phyloP scores from a whole-genome alignment of 345 rosid genomes.

The Aegle marmelos region DNA sequence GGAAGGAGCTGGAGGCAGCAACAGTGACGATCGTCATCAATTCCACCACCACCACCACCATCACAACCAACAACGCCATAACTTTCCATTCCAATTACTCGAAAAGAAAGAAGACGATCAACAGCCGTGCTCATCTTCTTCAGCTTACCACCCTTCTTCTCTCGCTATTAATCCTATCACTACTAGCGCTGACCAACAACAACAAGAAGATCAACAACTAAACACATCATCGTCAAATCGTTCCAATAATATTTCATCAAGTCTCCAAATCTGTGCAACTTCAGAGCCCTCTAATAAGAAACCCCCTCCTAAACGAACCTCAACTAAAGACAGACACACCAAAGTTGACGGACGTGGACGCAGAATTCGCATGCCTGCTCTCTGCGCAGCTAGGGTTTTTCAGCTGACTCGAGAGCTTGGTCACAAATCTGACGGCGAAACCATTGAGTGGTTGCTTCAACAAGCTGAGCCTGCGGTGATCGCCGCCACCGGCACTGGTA shows the following conservation, averaged over 20 bases:
- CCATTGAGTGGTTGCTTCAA: conserved; percentile 98
- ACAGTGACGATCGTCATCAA: conserved; percentile 43
- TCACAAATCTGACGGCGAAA: conserved; percentile 93
- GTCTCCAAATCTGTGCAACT: conserved; percentile 28
- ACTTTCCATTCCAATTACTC: conserved; percentile 78
- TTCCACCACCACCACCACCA: conserved; percentile 43
- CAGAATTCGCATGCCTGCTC: conserved; percentile 98
- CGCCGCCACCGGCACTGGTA: conserved; percentile 98
- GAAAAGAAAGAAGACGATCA: conserved; percentile 70
- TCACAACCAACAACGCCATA: conserved; percentile 51
- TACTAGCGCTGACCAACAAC: neutral
- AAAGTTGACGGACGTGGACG: conserved; percentile 97
- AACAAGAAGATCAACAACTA: neutral
- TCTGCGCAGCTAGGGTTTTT: conserved; percentile 98
- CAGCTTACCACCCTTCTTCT: conserved; percentile 51
- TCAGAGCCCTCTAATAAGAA: conserved; percentile 57
- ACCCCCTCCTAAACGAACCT: conserved; percentile 73
- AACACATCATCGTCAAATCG: conserved; percentile 26
- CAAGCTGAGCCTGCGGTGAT: conserved; percentile 96
- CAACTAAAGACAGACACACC: conserved; percentile 92
- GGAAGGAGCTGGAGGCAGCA: conserved; percentile 54
- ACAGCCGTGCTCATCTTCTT: conserved; percentile 53
- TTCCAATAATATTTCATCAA: conserved; percentile 25
- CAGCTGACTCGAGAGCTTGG: conserved; percentile 92
- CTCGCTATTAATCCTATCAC: conserved; percentile 36